Conservation (phyloP, 116 monocot species). For the Papilionanthe hybrid region DNA sequence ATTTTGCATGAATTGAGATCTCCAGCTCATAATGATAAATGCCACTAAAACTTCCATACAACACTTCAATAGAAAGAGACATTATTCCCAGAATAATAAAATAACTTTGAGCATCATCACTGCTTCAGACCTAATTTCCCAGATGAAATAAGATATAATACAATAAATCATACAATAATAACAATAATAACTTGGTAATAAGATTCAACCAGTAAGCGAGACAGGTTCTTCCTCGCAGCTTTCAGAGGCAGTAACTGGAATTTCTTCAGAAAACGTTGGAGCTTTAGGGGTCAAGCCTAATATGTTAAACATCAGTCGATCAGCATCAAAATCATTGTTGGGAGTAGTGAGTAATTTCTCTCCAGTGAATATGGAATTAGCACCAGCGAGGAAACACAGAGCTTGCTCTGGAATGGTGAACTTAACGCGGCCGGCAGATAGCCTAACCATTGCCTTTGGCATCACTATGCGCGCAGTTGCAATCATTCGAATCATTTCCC, state of each 20-base stretch:
- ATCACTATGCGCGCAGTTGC: slow-evolving; percentile 91
- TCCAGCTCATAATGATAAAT: too few species aligned
- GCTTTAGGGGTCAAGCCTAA: slow-evolving; percentile 80
- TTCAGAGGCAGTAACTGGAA: slow-evolving; percentile 14
- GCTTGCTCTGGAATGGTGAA: slow-evolving; percentile 98
- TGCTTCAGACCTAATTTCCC: not conserved
- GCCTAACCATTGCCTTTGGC: slow-evolving; percentile 96
- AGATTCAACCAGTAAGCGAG: slow-evolving; percentile 25
- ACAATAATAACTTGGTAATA: not conserved
- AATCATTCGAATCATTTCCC: slow-evolving; percentile 99
- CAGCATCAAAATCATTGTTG: slow-evolving; percentile 82
- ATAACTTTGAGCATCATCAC: too few species aligned
- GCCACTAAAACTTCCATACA: too few species aligned
- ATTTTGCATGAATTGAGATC: too few species aligned
- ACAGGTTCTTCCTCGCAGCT: slow-evolving; percentile 36
- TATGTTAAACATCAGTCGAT: slow-evolving; percentile 87
- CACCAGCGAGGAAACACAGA: slow-evolving; percentile 91
- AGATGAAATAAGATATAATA: not conserved
- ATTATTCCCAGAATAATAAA: too few species aligned
- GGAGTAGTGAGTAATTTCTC: slow-evolving; percentile 90
- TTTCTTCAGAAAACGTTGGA: slow-evolving; percentile 53
- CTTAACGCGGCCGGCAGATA: slow-evolving; percentile 86
- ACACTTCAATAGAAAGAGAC: too few species aligned
- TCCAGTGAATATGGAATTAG: slow-evolving; percentile 97
- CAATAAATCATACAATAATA: not conserved